These are phyloP conservation scores for Achlya hypogyna DNA, from an alignment of 352 stramenopile species.

Conservation along the genomic window DNA sequence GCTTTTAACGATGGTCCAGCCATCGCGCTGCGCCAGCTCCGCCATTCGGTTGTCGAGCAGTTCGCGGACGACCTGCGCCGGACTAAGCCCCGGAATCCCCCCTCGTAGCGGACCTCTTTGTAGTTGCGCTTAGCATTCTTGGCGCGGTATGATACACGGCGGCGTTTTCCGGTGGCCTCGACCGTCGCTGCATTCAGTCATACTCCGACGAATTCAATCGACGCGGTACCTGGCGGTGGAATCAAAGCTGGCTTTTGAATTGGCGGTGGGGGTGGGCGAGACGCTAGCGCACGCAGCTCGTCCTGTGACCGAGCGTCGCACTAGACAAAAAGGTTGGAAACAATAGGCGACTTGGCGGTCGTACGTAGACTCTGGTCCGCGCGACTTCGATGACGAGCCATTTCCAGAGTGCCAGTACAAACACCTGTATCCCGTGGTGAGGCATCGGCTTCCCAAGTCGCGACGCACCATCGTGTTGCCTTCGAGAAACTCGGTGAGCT, in stretches of 20 bases:
- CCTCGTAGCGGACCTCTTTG: background rate
- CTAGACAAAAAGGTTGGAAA: slow-evolving; percentile 1
- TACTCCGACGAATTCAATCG: too few relatives aligned
- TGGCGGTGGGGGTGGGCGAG: background rate
- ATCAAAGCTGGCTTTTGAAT: too few relatives aligned
- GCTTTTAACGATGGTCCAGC: background rate
- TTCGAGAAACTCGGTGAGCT: slow-evolving; percentile 66
- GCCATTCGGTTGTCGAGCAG: slow-evolving; percentile 60
- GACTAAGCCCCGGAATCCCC: too few relatives aligned
- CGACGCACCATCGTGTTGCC: slow-evolving; percentile 27
- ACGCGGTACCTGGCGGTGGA: too few relatives aligned
- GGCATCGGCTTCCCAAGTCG: background rate
- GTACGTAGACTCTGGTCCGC: slow-evolving; percentile 40
- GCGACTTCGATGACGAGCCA: slow-evolving; percentile 62
- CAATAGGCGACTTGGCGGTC: slow-evolving; percentile 12
- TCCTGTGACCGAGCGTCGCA: slow-evolving; percentile 20
- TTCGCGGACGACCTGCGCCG: slow-evolving; percentile 43
- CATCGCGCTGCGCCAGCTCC: slow-evolving; percentile 21
- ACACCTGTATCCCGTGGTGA: slow-evolving; percentile 26
- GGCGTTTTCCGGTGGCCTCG: too few relatives aligned
- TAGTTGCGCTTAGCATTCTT: slow-evolving; percentile 27
- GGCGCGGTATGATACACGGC: slow-evolving; percentile 40
- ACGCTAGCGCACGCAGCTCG: background rate
- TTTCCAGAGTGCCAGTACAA: slow-evolving; percentile 65
- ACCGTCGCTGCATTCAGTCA: too few relatives aligned